Evolutionary conservation across 108 stramenopile species (phyloP), one percentile per base, ranked within the genome.

Genomic region (Schizochytrium sp.): DNA sequence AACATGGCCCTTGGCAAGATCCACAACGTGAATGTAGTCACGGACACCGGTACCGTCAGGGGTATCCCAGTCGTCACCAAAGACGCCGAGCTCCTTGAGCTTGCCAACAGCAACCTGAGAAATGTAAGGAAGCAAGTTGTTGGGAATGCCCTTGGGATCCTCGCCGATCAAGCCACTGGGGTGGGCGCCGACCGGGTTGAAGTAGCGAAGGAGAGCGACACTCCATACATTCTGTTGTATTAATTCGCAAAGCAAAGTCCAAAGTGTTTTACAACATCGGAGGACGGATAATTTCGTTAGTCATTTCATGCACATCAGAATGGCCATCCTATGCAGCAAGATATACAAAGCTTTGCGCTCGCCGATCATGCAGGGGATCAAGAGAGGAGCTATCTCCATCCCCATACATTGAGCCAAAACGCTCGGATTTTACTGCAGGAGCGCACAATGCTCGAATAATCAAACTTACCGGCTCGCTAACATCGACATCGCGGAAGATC

Each of bases 21-120:
- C 99, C 95, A 98, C 95, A 3, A 99, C 99, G 89, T 99, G 99
- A 50, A 99, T 92, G 93, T 98, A 99, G 94, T 99, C 99, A 46
- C 99, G 94, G 8, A 99, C 96, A 3, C 98, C 99, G 0, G 99
- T 99, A 13, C 99, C 99, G 89, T 99, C 99, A 46, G 92, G 93
- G 28, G 98, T 99, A 60, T 93, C 93, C 87, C 98, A 99, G 91
- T 99, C 98, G 87, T 95, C 90, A 15, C 99, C 99, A 91, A 98
- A 99, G n/a, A 99, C 96, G 17, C 95, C 97, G 76, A 99, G 95
- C 87, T 93, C 93, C 72, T 96, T 95, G 57, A 98, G 94, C 64
- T 98, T 93, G 69, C 99, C 99, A 40, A 98, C 96, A 4, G 97
- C 97, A 57, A 99, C 99, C 93, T 99, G 99, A 10, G 96, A 94